Conservation (phyloP, 2,329 filamentous ascomycete genomes). For the Colletotrichum sp. region DNA sequence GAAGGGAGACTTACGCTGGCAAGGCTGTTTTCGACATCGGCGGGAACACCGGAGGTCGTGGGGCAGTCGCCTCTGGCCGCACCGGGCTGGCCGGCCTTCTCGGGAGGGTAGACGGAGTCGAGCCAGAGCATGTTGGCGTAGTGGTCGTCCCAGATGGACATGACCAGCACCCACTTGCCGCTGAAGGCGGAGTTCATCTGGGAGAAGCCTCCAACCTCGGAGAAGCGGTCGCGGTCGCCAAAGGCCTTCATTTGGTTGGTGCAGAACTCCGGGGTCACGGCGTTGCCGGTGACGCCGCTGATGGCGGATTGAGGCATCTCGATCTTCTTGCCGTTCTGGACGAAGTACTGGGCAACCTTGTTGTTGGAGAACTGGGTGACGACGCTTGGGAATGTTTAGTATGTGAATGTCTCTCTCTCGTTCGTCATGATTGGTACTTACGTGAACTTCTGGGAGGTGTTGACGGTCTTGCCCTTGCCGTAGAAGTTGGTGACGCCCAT, state of each 20-base stretch:
- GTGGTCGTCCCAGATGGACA: slow-evolving; percentile 63
- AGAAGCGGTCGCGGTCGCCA: slow-evolving; percentile 56
- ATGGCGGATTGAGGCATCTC: slow-evolving; percentile 43
- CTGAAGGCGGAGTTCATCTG: slow-evolving; percentile 60
- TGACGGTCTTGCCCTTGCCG: slow-evolving; percentile 60
- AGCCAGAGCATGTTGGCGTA: slow-evolving; percentile 73
- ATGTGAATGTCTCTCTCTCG: not conserved
- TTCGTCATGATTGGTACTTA: not conserved
- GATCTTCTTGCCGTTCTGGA: slow-evolving; percentile 63
- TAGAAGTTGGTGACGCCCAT: slow-evolving; percentile 66
- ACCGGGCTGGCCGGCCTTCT: slow-evolving; percentile 28
- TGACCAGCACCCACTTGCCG: slow-evolving; percentile 68
- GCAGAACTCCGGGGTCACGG: slow-evolving; percentile 67
- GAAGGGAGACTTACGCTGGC: slow-evolving; percentile 18
- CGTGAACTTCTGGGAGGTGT: slow-evolving; percentile 61
- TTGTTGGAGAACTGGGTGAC: slow-evolving; percentile 61
- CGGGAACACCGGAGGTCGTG: slow-evolving; percentile 28
- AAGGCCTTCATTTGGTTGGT: slow-evolving; percentile 60
- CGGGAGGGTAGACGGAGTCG: slow-evolving; percentile 62
- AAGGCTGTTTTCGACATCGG: slow-evolving; percentile 24
- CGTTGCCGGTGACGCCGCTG: slow-evolving; percentile 29
- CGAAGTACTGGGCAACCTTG: slow-evolving; percentile 64
- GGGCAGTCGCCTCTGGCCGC: slow-evolving; percentile 28
- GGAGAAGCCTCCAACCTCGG: slow-evolving; percentile 58
- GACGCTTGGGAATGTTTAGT: slow-evolving; percentile 41